Base-by-base conservation (phyloP, 2,329 filamentous ascomycete species). In the Venturia asperata region DNA sequence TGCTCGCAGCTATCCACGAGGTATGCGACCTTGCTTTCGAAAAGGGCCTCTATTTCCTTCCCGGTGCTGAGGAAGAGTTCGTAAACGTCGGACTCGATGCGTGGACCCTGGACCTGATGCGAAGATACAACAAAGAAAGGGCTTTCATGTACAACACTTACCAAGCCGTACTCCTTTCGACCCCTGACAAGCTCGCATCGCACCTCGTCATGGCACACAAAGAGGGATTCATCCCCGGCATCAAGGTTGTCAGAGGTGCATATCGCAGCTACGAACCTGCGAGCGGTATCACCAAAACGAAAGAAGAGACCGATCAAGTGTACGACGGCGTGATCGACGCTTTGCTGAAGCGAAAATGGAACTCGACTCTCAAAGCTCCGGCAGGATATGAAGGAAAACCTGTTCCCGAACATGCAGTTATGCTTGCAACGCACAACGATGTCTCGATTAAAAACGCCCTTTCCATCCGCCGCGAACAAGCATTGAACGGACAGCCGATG, bases 401-500 rank as follows among this genome's bases (percentile, higher is more conserved):
- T 7, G 74, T 82, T 69, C 75, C 76, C 0, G 69, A 76, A 11
- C 75, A 83, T 49, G 77, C 82, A 67, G 76, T 96, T 30, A 85
- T 96, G 30, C 81, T 96, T 19, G 92, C 92, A 7, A 89, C 89
- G 1, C 92, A 97, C 78, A 97, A 96, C 73, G 83, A 84, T 61
- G 83, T 83, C 49, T 90, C 89, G 4, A 87, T 96, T 10, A 69
- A 77, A 42, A 77, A 77, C 43, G 83, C 83, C 0, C 79, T 81
- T 65, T 70, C 74, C 7, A 75, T 84, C 11, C 80, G 82, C 63
- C 77, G 79, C 56, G 69, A 76, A 24, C 82, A 84, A 62, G 69
- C 75, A 37, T 69, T 70, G 55, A 72, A 71, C 4, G 72, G 75
- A 49, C 67, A 80, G 67, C 49, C 75, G 2, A 78, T 78, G 4